phyloP scores from a whole-genome alignment of 495 filamentous ascomycete species.

The Penicillium salamii region DNA sequence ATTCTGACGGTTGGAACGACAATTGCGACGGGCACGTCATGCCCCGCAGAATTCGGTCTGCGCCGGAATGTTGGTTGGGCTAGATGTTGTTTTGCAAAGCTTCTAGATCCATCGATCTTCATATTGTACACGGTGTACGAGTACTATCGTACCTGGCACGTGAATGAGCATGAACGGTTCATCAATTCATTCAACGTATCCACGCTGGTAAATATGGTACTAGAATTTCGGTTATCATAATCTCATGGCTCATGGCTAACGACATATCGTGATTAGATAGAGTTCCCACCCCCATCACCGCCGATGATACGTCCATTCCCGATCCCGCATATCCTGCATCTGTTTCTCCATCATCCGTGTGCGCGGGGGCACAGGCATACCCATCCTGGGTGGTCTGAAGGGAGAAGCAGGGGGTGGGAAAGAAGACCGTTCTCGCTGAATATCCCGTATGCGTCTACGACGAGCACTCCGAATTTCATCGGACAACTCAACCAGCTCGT shows the following conservation, averaged over 20 bases:
- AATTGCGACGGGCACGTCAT: too few species aligned
- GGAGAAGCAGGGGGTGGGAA: slow-evolving; percentile 27
- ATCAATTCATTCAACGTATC: not conserved
- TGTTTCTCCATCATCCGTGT: slow-evolving; percentile 10
- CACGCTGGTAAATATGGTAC: not conserved
- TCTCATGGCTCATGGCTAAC: not conserved
- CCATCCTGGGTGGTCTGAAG: not conserved
- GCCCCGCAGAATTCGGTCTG: too few species aligned
- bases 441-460: slow-evolving; percentile 72
- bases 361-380: slow-evolving; percentile 17
- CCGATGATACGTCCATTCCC: slow-evolving; percentile 22
- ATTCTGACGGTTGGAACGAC: too few species aligned
- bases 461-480: slow-evolving; percentile 78
- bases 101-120: too few species aligned
- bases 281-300: not conserved
- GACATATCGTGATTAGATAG: not conserved
- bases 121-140: too few species aligned
- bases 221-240: not conserved
- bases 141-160: too few species aligned
- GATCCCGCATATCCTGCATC: slow-evolving; percentile 15
- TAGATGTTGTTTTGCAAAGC: too few species aligned
- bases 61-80: too few species aligned
- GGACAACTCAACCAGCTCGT: slow-evolving; percentile 73
- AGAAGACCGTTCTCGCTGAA: slow-evolving; percentile 71
- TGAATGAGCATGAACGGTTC: too few species aligned